Evolutionary conservation across 306 rosid genomes (phyloP).

Genomic region (Abrus precatorius): DNA sequence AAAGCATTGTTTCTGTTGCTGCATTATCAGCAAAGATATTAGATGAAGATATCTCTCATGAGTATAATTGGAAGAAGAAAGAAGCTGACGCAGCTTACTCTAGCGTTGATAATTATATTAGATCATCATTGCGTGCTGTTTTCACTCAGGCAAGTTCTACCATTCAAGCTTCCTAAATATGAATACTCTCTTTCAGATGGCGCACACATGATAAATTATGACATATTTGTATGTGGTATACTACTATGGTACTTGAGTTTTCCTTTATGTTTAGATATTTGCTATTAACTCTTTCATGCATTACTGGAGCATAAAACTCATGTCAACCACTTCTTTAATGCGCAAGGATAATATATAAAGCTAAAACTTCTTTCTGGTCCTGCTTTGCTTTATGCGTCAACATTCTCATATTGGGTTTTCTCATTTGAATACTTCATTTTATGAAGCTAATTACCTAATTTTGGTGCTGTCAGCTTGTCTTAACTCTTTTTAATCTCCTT

Average conservation of each 20-base stretch:
- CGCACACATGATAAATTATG: conserved; percentile 31
- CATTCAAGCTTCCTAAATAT: conserved; percentile 43
- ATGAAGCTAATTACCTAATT: conserved; percentile 22
- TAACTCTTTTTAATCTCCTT: conserved; percentile 57
- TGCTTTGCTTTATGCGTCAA: background rate
- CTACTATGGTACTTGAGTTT: background rate
- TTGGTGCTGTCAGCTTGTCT: conserved; percentile 39
- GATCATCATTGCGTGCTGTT: conserved; percentile 80
- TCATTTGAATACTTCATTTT: conserved; percentile 26
- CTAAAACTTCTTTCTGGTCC: conserved; percentile 23
- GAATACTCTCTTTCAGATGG: conserved; percentile 32
- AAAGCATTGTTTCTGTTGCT: conserved; percentile 74
- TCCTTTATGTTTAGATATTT: too few relatives aligned
- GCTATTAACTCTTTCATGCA: background rate
- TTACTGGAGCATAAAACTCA: background rate
- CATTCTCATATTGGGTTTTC: conserved; percentile 15
- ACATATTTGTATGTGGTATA: conserved; percentile 37
- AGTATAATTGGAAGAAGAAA: conserved; percentile 58
- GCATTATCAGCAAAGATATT: conserved; percentile 76
- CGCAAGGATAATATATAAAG: background rate
- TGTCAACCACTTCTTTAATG: conserved; percentile 20
- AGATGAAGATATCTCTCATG: conserved; percentile 64
- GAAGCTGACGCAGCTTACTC: conserved; percentile 59
- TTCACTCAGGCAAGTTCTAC: conserved; percentile 85
- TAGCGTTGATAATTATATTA: conserved; percentile 77